Evolutionary conservation across 495 filamentous ascomycete species (phyloP), one percentile per base, ranked within the genome.

Genomic region (Penicillium odoratum): DNA sequence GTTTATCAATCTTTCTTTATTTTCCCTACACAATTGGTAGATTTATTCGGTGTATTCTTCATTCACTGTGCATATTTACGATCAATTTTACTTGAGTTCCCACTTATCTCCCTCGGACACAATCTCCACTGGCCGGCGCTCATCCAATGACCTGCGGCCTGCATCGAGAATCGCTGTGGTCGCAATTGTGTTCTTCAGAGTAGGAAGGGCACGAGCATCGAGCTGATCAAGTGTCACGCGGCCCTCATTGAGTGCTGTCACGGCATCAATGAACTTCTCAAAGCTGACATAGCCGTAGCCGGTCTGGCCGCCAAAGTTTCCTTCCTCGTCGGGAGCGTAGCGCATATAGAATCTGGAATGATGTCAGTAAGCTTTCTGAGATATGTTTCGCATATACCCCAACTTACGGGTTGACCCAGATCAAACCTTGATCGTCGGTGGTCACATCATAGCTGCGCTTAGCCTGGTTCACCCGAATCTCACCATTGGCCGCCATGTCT

Each of bases 401-500:
- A 18, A 64, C 72, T 63, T 65, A 78, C 68, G 91, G 92, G 69
- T 97, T 97, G 59, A 88, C 88, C 89, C 91, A 96, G 62, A 85
- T 78, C 51, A 96, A 70, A 10, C 83, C 82, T 28, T 81, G 80
- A 6, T 81, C 77, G 63, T 97, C 93, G 40, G 89, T 88, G 1
- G 92, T 90, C n/a, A 96, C 88, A 60, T 97, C 92, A 70, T 97
- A 97, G 25, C 92, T 91, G 21, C 93, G 86, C 78, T 96, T 96
- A 15, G 92, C 93, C 74, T 97, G 93, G 76, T 97, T 90, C 56
- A 93, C 85, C 48, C 89, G 84, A 66, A 97, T 86, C 74, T 97
- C 93, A 58, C 92, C 93, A 30, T 84, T 83, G 53, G 83, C 77
- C 4, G 82, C 93, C 81, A 97, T 88, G 69, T 92, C 81, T 83